Conservation (phyloP, 1,284 basidiomycete genomes). For the Rhodotorula sp. region DNA sequence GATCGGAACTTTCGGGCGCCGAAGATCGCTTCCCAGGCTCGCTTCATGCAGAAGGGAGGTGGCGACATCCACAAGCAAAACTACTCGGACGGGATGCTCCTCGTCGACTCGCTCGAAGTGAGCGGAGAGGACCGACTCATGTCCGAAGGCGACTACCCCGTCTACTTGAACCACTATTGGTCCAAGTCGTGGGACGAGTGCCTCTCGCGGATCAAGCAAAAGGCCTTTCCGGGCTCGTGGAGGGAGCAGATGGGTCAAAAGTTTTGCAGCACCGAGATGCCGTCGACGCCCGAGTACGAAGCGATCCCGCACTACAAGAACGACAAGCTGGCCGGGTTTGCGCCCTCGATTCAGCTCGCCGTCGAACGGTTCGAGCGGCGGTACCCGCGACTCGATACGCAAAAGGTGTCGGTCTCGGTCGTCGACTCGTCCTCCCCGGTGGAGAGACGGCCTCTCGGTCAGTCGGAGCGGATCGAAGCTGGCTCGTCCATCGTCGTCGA, state of each 20-base stretch:
- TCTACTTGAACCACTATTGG: constrained; percentile 17
- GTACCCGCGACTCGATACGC: background rate
- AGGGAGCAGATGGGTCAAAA: constrained; percentile 10
- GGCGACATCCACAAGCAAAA: constrained; percentile 9
- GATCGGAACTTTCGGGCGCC: constrained; percentile 9
- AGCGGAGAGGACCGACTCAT: background rate
- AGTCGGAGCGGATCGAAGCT: background rate
- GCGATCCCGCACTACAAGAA: background rate
- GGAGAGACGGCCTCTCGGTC: background rate
- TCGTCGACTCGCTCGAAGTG: constrained; percentile 6
- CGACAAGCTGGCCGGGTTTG: background rate
- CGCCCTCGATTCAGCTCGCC: background rate
- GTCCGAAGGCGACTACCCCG: background rate
- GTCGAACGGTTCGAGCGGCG: background rate
- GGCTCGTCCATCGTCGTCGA: constrained; percentile 17
- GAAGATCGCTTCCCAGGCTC: constrained; percentile 4
- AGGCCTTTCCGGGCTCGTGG: constrained; percentile 21
- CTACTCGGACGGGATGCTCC: background rate
- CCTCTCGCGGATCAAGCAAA: constrained; percentile 12
- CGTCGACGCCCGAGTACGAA: background rate
- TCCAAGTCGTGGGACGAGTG: constrained; percentile 8
- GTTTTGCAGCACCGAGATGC: constrained; percentile 11
- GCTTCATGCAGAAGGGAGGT: background rate
- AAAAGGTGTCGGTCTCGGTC: constrained; percentile 1
- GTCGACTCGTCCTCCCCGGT: background rate